Conservation (phyloP, 2,329 filamentous ascomycete species). For the Paramyrothecium roridum region DNA sequence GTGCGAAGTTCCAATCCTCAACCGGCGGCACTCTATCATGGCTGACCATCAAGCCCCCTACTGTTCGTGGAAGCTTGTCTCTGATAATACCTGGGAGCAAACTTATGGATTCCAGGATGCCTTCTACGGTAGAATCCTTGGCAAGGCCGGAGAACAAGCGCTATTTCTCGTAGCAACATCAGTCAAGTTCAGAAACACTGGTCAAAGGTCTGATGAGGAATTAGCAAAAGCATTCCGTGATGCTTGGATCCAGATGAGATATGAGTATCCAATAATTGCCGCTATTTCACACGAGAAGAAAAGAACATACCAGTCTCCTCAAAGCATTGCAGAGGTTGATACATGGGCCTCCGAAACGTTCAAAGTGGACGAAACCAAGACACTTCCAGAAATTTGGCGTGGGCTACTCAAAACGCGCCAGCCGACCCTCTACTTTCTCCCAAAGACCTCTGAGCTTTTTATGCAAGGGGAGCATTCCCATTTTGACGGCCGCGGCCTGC, state of each 20-base stretch:
- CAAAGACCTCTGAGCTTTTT: conserved; percentile 3
- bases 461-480: conserved; percentile 5
- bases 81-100: conserved; percentile 4
- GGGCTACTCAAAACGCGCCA: conserved; percentile 1
- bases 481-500: conserved; percentile 4
- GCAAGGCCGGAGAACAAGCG: conserved; percentile 2
- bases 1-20: not conserved
- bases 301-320: conserved; percentile 3
- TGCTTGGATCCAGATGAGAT: conserved; percentile 6
- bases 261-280: conserved; percentile 4
- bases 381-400: conserved; percentile 3
- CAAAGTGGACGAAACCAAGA: conserved; percentile 1
- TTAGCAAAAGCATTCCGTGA: conserved; percentile 1
- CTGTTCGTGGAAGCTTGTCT: conserved; percentile 3
- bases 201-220: not conserved
- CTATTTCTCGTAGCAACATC: conserved; percentile 5
- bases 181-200: conserved; percentile 1
- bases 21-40: conserved; percentile 1
- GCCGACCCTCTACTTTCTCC: conserved; percentile 4
- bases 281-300: conserved; percentile 2
- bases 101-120: conserved; percentile 5
- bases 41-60: not conserved
- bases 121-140: conserved; percentile 6
- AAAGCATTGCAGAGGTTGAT: not conserved
- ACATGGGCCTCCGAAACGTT: conserved; percentile 4